phyloP scores from a whole-genome alignment of 345 rosid genomes.

The Citrus australasica region DNA sequence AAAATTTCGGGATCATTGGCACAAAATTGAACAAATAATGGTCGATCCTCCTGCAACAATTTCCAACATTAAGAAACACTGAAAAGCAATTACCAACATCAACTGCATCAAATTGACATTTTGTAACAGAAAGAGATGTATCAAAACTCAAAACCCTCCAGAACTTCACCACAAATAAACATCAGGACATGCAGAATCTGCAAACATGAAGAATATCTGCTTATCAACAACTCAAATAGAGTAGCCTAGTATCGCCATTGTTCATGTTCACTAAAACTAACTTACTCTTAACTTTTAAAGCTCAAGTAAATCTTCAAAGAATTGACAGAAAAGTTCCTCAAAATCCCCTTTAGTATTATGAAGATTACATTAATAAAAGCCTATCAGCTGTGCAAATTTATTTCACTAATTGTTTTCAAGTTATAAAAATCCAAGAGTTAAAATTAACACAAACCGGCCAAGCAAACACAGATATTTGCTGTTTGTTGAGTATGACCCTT shows the following conservation, averaged over 20 bases:
- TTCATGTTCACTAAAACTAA: not conserved
- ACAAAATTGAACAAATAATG: slow-evolving; percentile 92
- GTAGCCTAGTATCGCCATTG: not conserved
- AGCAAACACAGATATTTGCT: not conserved
- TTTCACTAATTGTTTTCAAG: not conserved
- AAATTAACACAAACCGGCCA: not conserved
- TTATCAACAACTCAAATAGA: not conserved
- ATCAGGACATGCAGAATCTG: not conserved
- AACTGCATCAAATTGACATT: not conserved
- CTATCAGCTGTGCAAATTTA: not conserved
- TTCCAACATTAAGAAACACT: not conserved
- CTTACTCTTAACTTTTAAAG: not conserved
- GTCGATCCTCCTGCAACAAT: slow-evolving; percentile 83
- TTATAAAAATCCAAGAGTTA: not conserved
- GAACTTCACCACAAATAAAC: not conserved
- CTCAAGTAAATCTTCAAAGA: not conserved
- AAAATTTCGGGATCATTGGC: slow-evolving; percentile 83
- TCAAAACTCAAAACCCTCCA: not conserved
- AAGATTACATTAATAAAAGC: not conserved
- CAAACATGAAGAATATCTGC: not conserved
- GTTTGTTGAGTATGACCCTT: too few relatives aligned
- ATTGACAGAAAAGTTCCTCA: not conserved
- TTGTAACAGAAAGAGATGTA: not conserved
- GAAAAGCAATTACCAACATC: not conserved
- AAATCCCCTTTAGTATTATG: not conserved